These are phyloP conservation scores for Pyrenochaeta sp. DNA, from an alignment of 2,329 filamentous ascomycete genomes.

Conservation along the genomic window DNA sequence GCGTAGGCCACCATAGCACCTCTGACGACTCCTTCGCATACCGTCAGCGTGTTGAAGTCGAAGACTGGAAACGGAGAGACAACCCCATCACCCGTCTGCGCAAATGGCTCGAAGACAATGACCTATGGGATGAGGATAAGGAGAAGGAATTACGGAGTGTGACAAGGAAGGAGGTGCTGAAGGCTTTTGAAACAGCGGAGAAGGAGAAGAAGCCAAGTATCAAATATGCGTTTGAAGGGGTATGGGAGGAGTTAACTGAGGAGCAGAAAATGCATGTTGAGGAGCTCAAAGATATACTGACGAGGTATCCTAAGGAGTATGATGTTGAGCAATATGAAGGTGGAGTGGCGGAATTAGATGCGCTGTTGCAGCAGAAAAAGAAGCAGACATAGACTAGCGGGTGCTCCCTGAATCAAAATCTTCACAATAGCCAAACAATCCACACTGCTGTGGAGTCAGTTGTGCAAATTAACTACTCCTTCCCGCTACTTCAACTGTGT, in stretches of 20 bases:
- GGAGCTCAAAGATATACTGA: conserved; percentile 78
- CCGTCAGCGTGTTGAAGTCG: conserved; percentile 88
- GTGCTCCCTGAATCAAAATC: neutral
- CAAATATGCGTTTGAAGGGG: conserved; percentile 79
- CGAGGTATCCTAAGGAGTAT: conserved; percentile 92
- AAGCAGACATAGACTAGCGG: conserved; percentile 6
- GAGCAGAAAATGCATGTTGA: conserved; percentile 79
- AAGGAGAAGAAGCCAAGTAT: conserved; percentile 80
- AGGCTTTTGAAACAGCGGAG: conserved; percentile 85
- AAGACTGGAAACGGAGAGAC: conserved; percentile 91
- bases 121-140: conserved; percentile 83
- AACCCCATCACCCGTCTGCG: conserved; percentile 86
- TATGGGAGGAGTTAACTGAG: conserved; percentile 87
- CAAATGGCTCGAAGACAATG: conserved; percentile 88
- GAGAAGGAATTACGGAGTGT: conserved; percentile 76
- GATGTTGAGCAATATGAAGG: conserved; percentile 80
- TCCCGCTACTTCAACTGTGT: neutral
- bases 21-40: conserved; percentile 98
- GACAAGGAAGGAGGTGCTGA: conserved; percentile 77
- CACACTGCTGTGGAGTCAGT: neutral
- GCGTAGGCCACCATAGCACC: conserved; percentile 97
- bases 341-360: conserved; percentile 70
- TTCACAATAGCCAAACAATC: too few species aligned
- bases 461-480: neutral
- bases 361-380: conserved; percentile 34